Percentiles rank a stretch among this genome's conserved stretches.
phyloP scores from a whole-genome alignment of 2,329 filamentous ascomycete species.

The Botrytis pseudocinerea region DNA sequence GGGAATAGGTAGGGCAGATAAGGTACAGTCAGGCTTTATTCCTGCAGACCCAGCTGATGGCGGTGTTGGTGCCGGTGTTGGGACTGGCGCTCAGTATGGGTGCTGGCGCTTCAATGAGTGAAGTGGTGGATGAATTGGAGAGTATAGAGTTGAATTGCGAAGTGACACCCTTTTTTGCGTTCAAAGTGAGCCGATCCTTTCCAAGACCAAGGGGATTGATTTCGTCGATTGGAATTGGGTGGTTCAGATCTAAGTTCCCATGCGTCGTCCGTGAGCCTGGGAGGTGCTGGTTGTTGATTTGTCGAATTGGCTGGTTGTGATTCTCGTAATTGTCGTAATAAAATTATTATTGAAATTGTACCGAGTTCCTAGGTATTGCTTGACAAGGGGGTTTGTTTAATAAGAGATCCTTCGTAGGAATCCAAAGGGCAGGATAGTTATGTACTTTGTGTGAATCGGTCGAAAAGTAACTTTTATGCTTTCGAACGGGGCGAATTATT shows the following conservation, averaged over 20 bases:
- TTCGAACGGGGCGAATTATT: not conserved
- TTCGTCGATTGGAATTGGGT: constrained; percentile 12
- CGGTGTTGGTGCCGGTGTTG: too few relatives aligned
- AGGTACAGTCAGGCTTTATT: not conserved
- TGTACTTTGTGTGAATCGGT: not conserved
- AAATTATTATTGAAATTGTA: constrained; percentile 5
- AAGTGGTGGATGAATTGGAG: not conserved
- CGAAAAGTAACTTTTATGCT: not conserved
- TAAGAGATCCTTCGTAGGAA: not conserved
- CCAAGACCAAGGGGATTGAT: not conserved
- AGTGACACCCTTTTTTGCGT: not conserved
- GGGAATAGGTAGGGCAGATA: not conserved
- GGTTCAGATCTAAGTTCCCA: constrained; percentile 6
- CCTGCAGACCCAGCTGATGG: not conserved
- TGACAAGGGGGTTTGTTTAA: not conserved
- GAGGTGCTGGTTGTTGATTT: too few relatives aligned
- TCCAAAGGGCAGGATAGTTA: not conserved
- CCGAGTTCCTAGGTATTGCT: not conserved
- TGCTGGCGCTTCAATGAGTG: not conserved
- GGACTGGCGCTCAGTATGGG: too few relatives aligned
- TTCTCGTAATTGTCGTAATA: not conserved
- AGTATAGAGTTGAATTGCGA: not conserved
- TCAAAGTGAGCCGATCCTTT: not conserved
- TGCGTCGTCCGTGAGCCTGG: not conserved
- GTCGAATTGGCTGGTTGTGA: not conserved